phyloP scores from a whole-genome alignment of 192 early-diverging fungal species.

The Irineochytrium annulatum region DNA sequence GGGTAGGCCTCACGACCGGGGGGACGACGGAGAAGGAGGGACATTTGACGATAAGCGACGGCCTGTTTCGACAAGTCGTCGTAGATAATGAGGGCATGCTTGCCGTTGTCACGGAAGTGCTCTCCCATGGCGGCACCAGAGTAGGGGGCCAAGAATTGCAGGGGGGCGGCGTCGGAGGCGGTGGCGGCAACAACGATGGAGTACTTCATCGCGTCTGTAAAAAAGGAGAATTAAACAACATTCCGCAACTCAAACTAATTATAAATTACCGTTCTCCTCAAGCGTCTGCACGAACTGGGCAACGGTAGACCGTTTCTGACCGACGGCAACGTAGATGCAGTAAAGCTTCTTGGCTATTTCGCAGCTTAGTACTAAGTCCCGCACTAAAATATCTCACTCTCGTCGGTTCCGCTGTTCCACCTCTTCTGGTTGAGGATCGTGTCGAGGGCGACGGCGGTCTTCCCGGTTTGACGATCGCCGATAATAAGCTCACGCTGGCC shows the following conservation, averaged over 20 bases:
- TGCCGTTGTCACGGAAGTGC: conserved; percentile 98
- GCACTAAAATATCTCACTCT: conserved; percentile 34
- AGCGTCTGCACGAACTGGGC: conserved; percentile 98
- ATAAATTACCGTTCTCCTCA: conserved; percentile 76
- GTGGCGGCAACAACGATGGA: conserved; percentile 98
- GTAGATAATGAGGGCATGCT: conserved; percentile 98
- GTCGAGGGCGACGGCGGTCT: conserved; percentile 98
- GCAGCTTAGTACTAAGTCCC: neutral
- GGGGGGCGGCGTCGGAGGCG: conserved; percentile 96
- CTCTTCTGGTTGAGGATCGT: conserved; percentile 99
- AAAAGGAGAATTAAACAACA: conserved; percentile 4
- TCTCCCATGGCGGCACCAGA: conserved; percentile 98
- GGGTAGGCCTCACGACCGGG: conserved; percentile 99
- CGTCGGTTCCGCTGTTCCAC: conserved; percentile 93
- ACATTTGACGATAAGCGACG: conserved; percentile 99
- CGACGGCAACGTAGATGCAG: conserved; percentile 99
- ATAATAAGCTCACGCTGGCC: conserved; percentile 99
- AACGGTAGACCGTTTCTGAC: conserved; percentile 99
- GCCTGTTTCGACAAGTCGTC: conserved; percentile 99
- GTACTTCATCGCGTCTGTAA: conserved; percentile 92
- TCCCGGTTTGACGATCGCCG: conserved; percentile 99
- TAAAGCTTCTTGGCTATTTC: conserved; percentile 87
- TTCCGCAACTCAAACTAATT: conserved; percentile 4
- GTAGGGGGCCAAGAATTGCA: conserved; percentile 98
- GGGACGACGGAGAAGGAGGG: conserved; percentile 97